Evolutionary conservation across 1,284 basidiomycete species (phyloP), one percentile per base, ranked within the genome.

Genomic region (Inonotus obliquus): DNA sequence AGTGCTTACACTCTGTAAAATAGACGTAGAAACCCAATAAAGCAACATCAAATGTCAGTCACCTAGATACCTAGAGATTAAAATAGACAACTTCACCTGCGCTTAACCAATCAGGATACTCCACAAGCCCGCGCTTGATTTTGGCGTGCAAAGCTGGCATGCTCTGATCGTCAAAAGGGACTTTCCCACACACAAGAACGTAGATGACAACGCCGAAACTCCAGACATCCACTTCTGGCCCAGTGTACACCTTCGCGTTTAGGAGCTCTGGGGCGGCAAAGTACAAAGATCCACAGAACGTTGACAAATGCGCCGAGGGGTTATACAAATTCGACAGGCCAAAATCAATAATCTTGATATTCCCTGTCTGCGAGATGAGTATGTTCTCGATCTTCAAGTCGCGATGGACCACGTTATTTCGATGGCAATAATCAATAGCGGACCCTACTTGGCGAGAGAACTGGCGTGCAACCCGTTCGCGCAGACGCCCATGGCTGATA

Each of bases 301-400:
- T 99, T 29, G 89, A 87, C 0, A 99, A 85, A 70, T 96, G 92
- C 45, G 79, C 73, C 23, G 79, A 73, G 1, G 97, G 96, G 66
- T 96, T 89, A 74, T 89, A 98, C n/a, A 99, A 81, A 74, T 99
- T 99, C 29, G 95, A 98, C 10, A 99, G 82, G 49, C 96, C 96
- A 76, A 99, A 99, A 75, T 99, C 96, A 74, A 99, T 99, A 65
- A 99, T 98, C 81, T 99, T 99, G 82, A 98, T 98, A 76, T 98
- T 98, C 13, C 96, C 96, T 0, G 93, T 94, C 68, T 97, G 95
- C 1, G 95, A 98, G 69, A 99, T 98, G 70, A 99, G 89, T 69
- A 99, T 99, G 76, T 98, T 99, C 76, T 99, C 95, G 71, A 99
- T 99, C 81, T 99, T 99, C 66, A 99, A 86, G 77, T 99, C 93